phyloP scores from a whole-genome alignment of 2,329 filamentous ascomycete genomes.

The Fusarium nurragi region DNA sequence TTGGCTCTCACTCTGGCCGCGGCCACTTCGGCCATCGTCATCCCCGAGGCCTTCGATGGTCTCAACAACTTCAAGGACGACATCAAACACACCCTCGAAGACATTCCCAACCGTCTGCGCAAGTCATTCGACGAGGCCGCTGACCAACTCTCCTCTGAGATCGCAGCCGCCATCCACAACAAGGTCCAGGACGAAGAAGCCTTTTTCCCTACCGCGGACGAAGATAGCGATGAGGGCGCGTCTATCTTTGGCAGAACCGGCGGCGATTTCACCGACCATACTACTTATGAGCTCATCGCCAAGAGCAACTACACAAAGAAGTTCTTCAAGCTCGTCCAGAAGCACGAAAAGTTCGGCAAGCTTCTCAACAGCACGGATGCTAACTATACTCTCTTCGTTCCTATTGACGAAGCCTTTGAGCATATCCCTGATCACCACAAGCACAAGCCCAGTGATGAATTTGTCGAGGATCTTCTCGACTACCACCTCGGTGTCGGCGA shows the following conservation, averaged over 20 bases:
- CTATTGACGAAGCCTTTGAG: slow-evolving; percentile 79
- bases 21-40: slow-evolving; percentile 36
- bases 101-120: slow-evolving; percentile 8
- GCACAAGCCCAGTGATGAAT: slow-evolving; percentile 73
- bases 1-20: slow-evolving; percentile 31
- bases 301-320: slow-evolving; percentile 79
- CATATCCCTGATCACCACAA: slow-evolving; percentile 58
- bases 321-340: slow-evolving; percentile 78
- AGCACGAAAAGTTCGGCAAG: slow-evolving; percentile 76
- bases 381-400: slow-evolving; percentile 85
- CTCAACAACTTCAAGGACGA: slow-evolving; percentile 18
- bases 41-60: slow-evolving; percentile 18
- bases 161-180: slow-evolving; percentile 20
- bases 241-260: slow-evolving; percentile 16
- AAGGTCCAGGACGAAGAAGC: slow-evolving; percentile 18
- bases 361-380: slow-evolving; percentile 77
- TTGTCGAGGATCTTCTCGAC: slow-evolving; percentile 72
- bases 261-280: slow-evolving; percentile 66
- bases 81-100: slow-evolving; percentile 12
- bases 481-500: slow-evolving; percentile 80
- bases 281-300: slow-evolving; percentile 83
- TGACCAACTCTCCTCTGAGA: slow-evolving; percentile 26
- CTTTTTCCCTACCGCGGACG: neutral
- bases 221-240: neutral
- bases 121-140: slow-evolving; percentile 23